Base-by-base conservation (phyloP, 2,329 filamentous ascomycete species). In the Lachnellula subtilissima region DNA sequence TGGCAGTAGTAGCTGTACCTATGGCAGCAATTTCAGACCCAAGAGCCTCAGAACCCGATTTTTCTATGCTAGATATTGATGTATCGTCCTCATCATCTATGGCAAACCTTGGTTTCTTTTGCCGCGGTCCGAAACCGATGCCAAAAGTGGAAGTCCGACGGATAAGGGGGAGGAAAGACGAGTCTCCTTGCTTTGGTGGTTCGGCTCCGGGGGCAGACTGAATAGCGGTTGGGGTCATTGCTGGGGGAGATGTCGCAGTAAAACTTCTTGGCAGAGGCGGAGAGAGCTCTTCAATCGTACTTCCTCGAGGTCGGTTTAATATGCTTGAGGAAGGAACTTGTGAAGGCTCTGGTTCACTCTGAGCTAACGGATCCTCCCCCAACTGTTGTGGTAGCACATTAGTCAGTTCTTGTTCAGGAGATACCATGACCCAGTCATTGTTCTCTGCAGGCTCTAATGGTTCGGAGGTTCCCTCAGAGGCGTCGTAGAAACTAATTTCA, bases 121-220 rank as follows among this genome's bases (percentile, higher is more conserved):
- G 52, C 59, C 66, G 58, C 52, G 68, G 56, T 54, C 65, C 60
- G 65, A 72, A 66, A 55, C 67, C 57, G n/a, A 76, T 64, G 43
- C 78, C 78, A 67, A 86, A 81, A 3, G 79, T 81, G 15, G 83
- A 85, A 14, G 75, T 77, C 35, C 81, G 75, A 47, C 81, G 76
- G 56, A 86, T 83, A 1, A 80, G 81, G 3, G 83, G 83, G 39
- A 86, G 68, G 59, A 85, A 85, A 1, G 63, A 61, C 5, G 61
- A 53, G 3, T 56, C 48, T 19, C 53, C 49, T 39, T 56, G 57
- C 37, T 54, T 46, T 35, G 48, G 19, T 15, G 39, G 35, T 12
- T 50, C 7, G 1, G 40, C 17, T 25, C 47, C 54, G 5, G 37
- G 12, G 32, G 53, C 11, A 2, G 36, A n/a, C 23, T 49, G 42